Evolutionary conservation across 257 asterid species (phyloP), one percentile per base, ranked within the genome.

Genomic region (Solanum peruvianum): DNA sequence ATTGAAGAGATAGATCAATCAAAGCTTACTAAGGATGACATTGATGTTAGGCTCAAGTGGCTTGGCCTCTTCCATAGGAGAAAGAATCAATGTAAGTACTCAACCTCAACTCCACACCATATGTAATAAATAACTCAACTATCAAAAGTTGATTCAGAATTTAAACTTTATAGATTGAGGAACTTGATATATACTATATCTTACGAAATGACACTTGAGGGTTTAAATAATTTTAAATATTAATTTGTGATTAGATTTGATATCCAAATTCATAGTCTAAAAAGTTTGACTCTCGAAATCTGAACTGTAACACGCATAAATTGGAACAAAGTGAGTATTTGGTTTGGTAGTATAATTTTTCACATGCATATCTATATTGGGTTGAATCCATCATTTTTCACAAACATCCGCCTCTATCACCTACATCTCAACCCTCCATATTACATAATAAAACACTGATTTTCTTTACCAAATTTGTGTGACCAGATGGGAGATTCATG

Each of bases 41-140:
- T 97, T 85, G 99, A 97, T 86, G 93, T 93, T 1, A 92, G 99
- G 75, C 98, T 97, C 87, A 97, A 97, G 85, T 97, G 99, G 99
- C 98, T 97, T 47, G 99, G 99, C 41, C 96, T 97, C 39, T 97
- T 97, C 88, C 99, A 97, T 85, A 85, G 98, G 87, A 92, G 99
- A 75, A 97, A 95, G 88, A 96, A 94, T 76, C 99, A 97, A 2
- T 97, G 99, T 97, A 87, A 93, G 97, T 88, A n/a, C 29, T 67
- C 15, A 78, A 45, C 0, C 66, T 78, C 16, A 45, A 5, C 15
- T 78, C 64, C 41, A 45, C 18, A 23, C 33, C 52, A 41, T 41
- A 56, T 56, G 25, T 41, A 11, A 23, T 39, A 75, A 42, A 56
- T 75, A 39, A 21, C 82, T 41, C 33, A 41, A 75, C n/a, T 44